phyloP scores from a whole-genome alignment of 1,139 yeast species.

The Suhomyces wounanorum region DNA sequence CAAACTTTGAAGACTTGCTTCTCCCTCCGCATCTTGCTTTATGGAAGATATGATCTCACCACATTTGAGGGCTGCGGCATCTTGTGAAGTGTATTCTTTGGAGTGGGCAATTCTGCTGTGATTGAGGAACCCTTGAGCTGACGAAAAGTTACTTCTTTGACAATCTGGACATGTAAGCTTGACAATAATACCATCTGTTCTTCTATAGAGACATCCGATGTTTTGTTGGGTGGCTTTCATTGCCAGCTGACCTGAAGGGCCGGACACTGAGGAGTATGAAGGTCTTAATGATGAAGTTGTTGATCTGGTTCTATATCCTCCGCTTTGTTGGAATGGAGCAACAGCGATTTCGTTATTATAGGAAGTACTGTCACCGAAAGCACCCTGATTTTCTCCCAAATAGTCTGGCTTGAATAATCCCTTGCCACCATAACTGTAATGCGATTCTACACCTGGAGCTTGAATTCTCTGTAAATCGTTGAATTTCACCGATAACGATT shows the following conservation, averaged over 20 bases:
- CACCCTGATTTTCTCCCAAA: constrained; percentile 10
- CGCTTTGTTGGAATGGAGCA: constrained; percentile 7
- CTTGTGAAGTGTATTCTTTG: constrained; percentile 72
- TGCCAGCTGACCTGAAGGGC: constrained; percentile 14
- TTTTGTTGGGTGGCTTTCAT: constrained; percentile 22
- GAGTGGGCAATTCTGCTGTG: constrained; percentile 76
- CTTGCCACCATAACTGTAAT: constrained; percentile 13
- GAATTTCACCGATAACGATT: constrained; percentile 38
- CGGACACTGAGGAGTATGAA: constrained; percentile 18
- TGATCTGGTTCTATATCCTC: constrained; percentile 48
- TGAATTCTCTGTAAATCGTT: constrained; percentile 22
- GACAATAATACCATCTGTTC: constrained; percentile 74
- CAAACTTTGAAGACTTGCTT: constrained; percentile 46
- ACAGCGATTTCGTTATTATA: constrained; percentile 3
- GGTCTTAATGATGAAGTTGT: constrained; percentile 55
- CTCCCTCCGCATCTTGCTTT: constrained; percentile 63
- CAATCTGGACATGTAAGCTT: constrained; percentile 70
- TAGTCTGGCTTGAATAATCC: constrained; percentile 16
- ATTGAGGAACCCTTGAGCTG: constrained; percentile 79
- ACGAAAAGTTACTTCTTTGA: constrained; percentile 66
- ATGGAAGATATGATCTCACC: constrained; percentile 59
- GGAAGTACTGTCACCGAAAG: neutral
- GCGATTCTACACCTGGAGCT: constrained; percentile 4
- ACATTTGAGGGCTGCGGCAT: constrained; percentile 71
- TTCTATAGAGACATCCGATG: constrained; percentile 61